Evolutionary conservation across 306 rosid genomes (phyloP).

Genomic region (Alnus glutinosa): DNA sequence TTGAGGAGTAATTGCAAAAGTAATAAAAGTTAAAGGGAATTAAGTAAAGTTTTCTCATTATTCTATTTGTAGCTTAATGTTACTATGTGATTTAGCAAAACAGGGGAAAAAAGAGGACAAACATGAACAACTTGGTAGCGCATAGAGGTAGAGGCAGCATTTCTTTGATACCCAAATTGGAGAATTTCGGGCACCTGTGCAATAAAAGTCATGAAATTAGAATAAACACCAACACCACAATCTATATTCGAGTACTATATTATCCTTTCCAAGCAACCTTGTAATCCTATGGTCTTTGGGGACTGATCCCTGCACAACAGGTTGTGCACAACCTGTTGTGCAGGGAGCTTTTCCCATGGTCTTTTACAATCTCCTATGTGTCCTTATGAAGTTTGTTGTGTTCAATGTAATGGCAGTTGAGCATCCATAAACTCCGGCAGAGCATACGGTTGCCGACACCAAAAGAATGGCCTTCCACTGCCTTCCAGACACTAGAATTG

Average conservation of each 20-base stretch:
- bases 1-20: too few relatives aligned
- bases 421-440: slow-evolving; percentile 69
- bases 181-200: neutral
- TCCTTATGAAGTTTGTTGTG: slow-evolving; percentile 84
- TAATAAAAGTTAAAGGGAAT: too few relatives aligned
- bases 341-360: neutral
- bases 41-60: too few relatives aligned
- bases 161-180: neutral
- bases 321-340: too few relatives aligned
- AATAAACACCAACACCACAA: neutral
- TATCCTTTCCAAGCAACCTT: too few relatives aligned
- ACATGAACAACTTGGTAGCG: neutral
- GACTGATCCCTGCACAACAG: too few relatives aligned
- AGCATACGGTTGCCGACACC: slow-evolving; percentile 55
- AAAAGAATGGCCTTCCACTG: slow-evolving; percentile 79
- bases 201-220: neutral
- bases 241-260: neutral
- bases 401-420: slow-evolving; percentile 66
- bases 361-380: slow-evolving; percentile 73
- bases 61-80: too few relatives aligned
- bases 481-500: slow-evolving; percentile 65
- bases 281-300: neutral
- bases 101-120: too few relatives aligned
- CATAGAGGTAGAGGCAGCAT: neutral
- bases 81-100: too few relatives aligned